These are phyloP conservation scores for Macrophomina phaseolina DNA, from an alignment of 2,329 filamentous ascomycete genomes.

Conservation along the genomic window DNA sequence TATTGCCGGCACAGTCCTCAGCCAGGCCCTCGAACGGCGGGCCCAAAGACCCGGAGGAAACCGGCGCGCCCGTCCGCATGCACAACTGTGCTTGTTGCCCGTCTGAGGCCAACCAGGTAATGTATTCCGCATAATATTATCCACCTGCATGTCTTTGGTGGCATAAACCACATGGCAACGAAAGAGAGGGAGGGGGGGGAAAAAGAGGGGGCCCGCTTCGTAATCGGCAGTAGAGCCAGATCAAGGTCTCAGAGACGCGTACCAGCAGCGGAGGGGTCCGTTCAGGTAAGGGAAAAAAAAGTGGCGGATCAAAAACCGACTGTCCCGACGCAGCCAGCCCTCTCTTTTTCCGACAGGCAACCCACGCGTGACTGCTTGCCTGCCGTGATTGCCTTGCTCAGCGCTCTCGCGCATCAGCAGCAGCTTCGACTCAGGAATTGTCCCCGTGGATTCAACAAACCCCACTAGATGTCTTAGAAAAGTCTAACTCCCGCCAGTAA, in stretches of 20 bases:
- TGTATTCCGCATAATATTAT: slow-evolving; percentile 4
- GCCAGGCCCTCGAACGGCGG: background rate
- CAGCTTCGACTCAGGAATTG: background rate
- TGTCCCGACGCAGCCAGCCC: background rate
- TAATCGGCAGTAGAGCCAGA: slow-evolving; percentile 5
- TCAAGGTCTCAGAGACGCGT: background rate
- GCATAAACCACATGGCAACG: background rate
- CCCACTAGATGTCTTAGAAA: background rate
- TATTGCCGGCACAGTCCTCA: slow-evolving; percentile 5
- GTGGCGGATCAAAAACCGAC: background rate
- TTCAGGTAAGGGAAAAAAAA: background rate
- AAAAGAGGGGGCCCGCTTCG: background rate
- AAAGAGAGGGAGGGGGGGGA: too few relatives aligned
- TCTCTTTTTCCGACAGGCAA: slow-evolving; percentile 8
- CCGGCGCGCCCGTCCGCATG: background rate
- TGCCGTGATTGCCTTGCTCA: background rate
- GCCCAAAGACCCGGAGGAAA: background rate
- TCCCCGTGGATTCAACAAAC: background rate
- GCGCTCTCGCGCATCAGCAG: too few relatives aligned
- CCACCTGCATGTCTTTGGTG: slow-evolving; percentile 11
- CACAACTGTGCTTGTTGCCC: background rate
- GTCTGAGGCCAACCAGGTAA: background rate
- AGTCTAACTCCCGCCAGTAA: slow-evolving; percentile 4
- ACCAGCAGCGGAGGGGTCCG: background rate
- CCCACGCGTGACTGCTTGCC: slow-evolving; percentile 13